These are phyloP conservation scores for Malus sylvestris DNA, from an alignment of 306 rosid genomes.

Conservation along the genomic window DNA sequence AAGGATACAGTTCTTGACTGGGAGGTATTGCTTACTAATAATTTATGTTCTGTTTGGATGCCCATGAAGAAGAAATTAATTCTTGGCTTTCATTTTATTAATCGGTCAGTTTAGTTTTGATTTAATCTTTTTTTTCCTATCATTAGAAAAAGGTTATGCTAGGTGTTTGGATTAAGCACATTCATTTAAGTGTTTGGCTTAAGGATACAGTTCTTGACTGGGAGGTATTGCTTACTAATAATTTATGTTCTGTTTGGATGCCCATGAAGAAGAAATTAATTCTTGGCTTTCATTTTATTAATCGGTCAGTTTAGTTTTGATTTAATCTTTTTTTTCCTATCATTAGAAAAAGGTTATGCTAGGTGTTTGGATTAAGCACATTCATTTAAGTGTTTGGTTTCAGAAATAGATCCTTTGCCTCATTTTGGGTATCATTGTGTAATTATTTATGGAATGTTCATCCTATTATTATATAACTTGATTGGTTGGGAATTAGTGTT, in stretches of 20 bases:
- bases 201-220: slow-evolving; percentile 98
- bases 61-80: neutral
- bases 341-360: neutral
- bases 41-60: slow-evolving; percentile 7
- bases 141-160: neutral
- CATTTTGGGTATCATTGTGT: neutral
- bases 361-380: neutral
- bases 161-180: neutral
- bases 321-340: neutral
- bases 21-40: slow-evolving; percentile 57
- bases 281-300: neutral
- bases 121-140: neutral
- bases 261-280: neutral
- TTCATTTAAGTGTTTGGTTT: neutral
- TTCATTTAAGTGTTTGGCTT: neutral
- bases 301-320: neutral
- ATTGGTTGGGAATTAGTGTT: neutral
- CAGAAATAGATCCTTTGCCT: neutral
- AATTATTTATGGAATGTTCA: neutral
- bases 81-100: neutral
- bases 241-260: slow-evolving; percentile 7
- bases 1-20: slow-evolving; percentile 98
- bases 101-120: neutral
- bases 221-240: slow-evolving; percentile 57
- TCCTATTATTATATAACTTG: neutral